These are phyloP conservation scores for Meyerozyma smithsonii DNA, from an alignment of 1,139 yeast genomes.

Conservation along the genomic window DNA sequence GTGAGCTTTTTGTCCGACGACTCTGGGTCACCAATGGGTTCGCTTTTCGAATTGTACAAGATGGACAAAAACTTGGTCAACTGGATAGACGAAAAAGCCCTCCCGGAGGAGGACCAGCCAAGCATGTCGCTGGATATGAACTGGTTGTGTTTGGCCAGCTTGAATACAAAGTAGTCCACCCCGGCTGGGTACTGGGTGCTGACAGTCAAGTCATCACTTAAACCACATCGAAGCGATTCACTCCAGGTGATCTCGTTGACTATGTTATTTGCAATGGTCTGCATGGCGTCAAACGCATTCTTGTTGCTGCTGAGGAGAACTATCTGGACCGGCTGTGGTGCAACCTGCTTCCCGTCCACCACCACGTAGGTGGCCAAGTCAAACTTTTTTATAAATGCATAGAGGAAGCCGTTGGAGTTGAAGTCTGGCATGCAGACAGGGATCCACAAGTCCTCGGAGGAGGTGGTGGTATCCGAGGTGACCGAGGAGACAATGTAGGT, in stretches of 20 bases:
- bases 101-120: neutral
- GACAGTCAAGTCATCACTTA: slow-evolving; percentile 27
- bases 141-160: slow-evolving; percentile 46
- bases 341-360: slow-evolving; percentile 14
- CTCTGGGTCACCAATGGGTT: neutral
- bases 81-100: neutral
- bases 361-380: slow-evolving; percentile 24
- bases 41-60: slow-evolving; percentile 4
- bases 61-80: slow-evolving; percentile 8
- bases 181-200: slow-evolving; percentile 21
- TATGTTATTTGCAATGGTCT: slow-evolving; percentile 52
- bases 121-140: slow-evolving; percentile 2
- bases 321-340: slow-evolving; percentile 46
- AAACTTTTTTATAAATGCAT: slow-evolving; percentile 69
- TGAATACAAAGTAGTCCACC: slow-evolving; percentile 79
- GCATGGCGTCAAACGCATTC: slow-evolving; percentile 74
- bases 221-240: slow-evolving; percentile 33
- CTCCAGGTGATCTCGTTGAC: slow-evolving; percentile 35
- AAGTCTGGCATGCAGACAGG: slow-evolving; percentile 92
- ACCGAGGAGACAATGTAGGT: slow-evolving; percentile 26
- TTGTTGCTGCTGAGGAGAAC: slow-evolving; percentile 79
- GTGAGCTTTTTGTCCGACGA: slow-evolving; percentile 28
- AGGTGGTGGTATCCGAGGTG: slow-evolving; percentile 14
- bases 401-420: slow-evolving; percentile 81
- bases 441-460: slow-evolving; percentile 77